These are phyloP conservation scores for Ogataea populi-albae DNA, from an alignment of 805 yeast species.

Conservation along the genomic window DNA sequence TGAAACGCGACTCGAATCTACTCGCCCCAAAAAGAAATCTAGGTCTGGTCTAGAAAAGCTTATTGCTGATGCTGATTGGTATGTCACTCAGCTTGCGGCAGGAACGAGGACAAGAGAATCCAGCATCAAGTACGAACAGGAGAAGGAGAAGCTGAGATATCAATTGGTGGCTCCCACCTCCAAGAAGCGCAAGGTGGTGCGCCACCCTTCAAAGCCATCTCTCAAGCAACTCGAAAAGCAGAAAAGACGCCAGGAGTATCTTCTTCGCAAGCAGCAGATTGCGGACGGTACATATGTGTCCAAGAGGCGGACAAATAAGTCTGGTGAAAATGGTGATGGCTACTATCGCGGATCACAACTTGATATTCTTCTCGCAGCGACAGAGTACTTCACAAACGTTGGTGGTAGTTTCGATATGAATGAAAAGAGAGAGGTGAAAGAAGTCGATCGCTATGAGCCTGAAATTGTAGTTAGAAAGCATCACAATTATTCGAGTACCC, in stretches of 20 bases:
- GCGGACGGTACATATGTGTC: slow-evolving; percentile 11
- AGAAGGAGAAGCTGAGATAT: slow-evolving; percentile 5
- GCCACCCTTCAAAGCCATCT: slow-evolving; percentile 5
- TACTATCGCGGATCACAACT: slow-evolving; percentile 22
- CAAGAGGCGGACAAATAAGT: slow-evolving; percentile 3
- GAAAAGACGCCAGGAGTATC: slow-evolving; percentile 1
- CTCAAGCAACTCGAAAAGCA: slow-evolving; percentile 5
- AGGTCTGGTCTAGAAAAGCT: slow-evolving; percentile 12
- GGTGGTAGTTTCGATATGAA: slow-evolving; percentile 15
- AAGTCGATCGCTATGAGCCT: slow-evolving; percentile 20
- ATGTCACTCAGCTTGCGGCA: slow-evolving; percentile 16
- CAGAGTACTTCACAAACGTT: slow-evolving; percentile 24
- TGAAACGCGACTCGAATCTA: too few species aligned
- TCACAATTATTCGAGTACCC: slow-evolving; percentile 2
- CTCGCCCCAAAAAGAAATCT: not conserved
- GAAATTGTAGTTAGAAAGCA: slow-evolving; percentile 5
- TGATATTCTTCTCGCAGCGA: slow-evolving; percentile 24
- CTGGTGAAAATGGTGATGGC: not conserved
- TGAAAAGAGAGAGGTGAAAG: slow-evolving; percentile 13
- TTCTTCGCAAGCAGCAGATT: slow-evolving; percentile 8
- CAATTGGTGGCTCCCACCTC: not conserved
- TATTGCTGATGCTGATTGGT: slow-evolving; percentile 30
- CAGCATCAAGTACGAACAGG: slow-evolving; percentile 14
- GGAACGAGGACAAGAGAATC: slow-evolving; percentile 9
- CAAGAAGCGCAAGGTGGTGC: slow-evolving; percentile 1